These are phyloP conservation scores for Penicillium hordei DNA, from an alignment of 2,329 filamentous ascomycete species.

Conservation along the genomic window DNA sequence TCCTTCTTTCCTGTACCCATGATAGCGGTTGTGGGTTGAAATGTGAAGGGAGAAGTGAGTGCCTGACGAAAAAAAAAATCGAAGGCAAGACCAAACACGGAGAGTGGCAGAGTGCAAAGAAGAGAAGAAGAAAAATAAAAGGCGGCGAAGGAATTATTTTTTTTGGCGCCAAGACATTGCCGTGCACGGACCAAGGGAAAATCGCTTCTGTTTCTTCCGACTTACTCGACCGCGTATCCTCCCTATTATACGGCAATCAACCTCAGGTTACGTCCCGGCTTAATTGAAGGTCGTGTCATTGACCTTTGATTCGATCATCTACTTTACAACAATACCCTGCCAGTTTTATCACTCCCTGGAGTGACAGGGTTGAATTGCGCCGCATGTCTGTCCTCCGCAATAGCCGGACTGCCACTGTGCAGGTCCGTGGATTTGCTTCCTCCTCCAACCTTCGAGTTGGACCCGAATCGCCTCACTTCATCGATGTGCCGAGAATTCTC, in stretches of 20 bases:
- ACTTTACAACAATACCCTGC: not conserved
- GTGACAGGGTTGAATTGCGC: slow-evolving; percentile 6
- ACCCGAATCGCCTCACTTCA: slow-evolving; percentile 84
- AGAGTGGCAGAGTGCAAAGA: slow-evolving; percentile 35
- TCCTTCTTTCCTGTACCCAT: slow-evolving; percentile 97
- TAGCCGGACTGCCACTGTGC: slow-evolving; percentile 38
- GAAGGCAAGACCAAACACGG: slow-evolving; percentile 29
- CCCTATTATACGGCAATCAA: slow-evolving; percentile 16
- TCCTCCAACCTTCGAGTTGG: slow-evolving; percentile 39
- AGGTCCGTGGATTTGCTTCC: slow-evolving; percentile 43
- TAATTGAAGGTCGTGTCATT: slow-evolving; percentile 7
- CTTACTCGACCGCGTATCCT: slow-evolving; percentile 25
- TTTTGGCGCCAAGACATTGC: slow-evolving; percentile 37
- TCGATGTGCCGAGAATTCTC: slow-evolving; percentile 74
- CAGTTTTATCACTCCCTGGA: not conserved
- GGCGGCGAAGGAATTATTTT: slow-evolving; percentile 33
- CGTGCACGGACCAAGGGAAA: slow-evolving; percentile 43
- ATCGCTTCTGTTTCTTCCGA: slow-evolving; percentile 34
- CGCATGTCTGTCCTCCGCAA: slow-evolving; percentile 41
- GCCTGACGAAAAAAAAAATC: slow-evolving; percentile 30
- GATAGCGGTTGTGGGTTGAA: slow-evolving; percentile 29
- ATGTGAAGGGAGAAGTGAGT: slow-evolving; percentile 21
- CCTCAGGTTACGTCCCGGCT: slow-evolving; percentile 6
- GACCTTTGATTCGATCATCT: not conserved
- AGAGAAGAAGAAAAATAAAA: slow-evolving; percentile 31